These are phyloP conservation scores for Flaveria bidentis DNA, from an alignment of 129 eudicot species.

Conservation along the genomic window DNA sequence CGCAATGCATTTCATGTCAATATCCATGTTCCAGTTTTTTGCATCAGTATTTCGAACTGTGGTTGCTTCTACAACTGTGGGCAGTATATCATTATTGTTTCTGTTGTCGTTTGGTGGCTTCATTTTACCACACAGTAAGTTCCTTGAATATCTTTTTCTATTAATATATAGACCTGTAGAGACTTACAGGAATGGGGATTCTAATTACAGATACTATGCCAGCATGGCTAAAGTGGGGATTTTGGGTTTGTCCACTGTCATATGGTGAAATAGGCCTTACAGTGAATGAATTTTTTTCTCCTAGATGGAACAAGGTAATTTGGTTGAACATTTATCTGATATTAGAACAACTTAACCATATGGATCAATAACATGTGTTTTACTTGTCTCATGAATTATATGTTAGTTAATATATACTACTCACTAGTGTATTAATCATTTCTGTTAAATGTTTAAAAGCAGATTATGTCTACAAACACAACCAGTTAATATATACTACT, in stretches of 20 bases:
- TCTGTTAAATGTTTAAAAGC: conserved; percentile 4
- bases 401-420: not conserved
- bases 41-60: conserved; percentile 58
- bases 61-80: conserved; percentile 57
- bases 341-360: not conserved
- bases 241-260: conserved; percentile 54
- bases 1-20: conserved; percentile 49
- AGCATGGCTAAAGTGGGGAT: conserved; percentile 62
- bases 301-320: conserved; percentile 62
- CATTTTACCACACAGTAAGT: conserved; percentile 60
- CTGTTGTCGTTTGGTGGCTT: conserved; percentile 63
- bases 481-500: not conserved
- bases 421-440: not conserved
- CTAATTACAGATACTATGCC: conserved; percentile 54
- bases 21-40: conserved; percentile 58
- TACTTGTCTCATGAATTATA: conserved; percentile 8
- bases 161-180: conserved; percentile 10
- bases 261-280: conserved; percentile 66
- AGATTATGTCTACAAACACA: conserved; percentile 47
- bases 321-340: not conserved
- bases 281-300: conserved; percentile 60
- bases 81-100: conserved; percentile 45
- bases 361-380: not conserved
- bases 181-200: conserved; percentile 9
- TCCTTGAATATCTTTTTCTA: not conserved